These are phyloP conservation scores for Ambrosia artemisiifolia DNA, from an alignment of 129 eudicot genomes.

Conservation along the genomic window DNA sequence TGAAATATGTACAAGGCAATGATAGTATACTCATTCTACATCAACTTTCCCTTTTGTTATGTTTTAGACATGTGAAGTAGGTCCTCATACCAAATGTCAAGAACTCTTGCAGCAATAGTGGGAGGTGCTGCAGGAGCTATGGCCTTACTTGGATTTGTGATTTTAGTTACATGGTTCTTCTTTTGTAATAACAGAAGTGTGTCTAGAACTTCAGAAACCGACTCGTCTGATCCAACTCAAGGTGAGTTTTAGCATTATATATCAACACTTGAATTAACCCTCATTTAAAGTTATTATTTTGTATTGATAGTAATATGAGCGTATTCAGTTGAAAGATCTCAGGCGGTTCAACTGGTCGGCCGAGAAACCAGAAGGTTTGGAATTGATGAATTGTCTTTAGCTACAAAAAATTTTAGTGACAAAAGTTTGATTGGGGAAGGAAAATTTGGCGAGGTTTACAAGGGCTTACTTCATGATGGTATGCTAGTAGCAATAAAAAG, in stretches of 20 bases:
- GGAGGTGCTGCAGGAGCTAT: conserved; percentile 99
- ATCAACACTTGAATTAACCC: background rate
- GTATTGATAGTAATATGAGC: background rate
- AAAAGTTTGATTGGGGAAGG: conserved; percentile 90
- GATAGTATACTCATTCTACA: background rate
- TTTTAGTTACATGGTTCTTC: conserved; percentile 65
- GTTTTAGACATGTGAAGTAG: conserved; percentile 41
- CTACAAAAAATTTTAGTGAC: conserved; percentile 65
- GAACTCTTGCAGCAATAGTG: conserved; percentile 87
- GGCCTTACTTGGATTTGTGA: conserved; percentile 62
- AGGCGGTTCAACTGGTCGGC: conserved; percentile 50
- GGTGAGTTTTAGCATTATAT: conserved; percentile 29
- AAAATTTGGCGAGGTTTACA: conserved; percentile 89
- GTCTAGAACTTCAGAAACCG: conserved; percentile 85
- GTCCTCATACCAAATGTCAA: conserved; percentile 68
- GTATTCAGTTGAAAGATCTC: conserved; percentile 53
- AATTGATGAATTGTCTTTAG: conserved; percentile 68
- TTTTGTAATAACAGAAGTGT: conserved; percentile 48
- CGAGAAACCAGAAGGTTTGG: conserved; percentile 73
- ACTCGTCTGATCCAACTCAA: conserved; percentile 90
- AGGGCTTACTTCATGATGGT: conserved; percentile 93
- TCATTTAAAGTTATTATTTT: background rate
- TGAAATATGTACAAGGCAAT: background rate
- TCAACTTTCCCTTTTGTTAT: background rate
- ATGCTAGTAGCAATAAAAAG: conserved; percentile 85